phyloP scores from a whole-genome alignment of 2,329 filamentous ascomycete species.

The Chaetomiaceae sp. region DNA sequence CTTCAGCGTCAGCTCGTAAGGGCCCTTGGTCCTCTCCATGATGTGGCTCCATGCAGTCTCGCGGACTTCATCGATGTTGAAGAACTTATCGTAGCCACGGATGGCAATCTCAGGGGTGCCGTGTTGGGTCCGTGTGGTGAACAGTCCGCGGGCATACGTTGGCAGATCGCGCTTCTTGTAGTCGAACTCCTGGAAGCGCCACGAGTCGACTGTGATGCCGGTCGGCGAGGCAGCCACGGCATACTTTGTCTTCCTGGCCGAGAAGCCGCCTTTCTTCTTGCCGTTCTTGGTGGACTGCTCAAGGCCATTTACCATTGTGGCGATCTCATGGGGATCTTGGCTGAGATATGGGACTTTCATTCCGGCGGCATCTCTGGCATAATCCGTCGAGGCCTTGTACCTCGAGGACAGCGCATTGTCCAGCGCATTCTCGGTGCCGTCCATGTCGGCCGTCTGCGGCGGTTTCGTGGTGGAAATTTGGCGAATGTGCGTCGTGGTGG shows the following conservation, averaged over 20 bases:
- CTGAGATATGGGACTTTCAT: slow-evolving; percentile 53
- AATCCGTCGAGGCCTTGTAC: slow-evolving; percentile 24
- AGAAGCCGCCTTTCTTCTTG: slow-evolving; percentile 55
- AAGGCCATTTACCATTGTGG: slow-evolving; percentile 58
- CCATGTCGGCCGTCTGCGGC: slow-evolving; percentile 15
- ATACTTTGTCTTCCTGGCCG: slow-evolving; percentile 76
- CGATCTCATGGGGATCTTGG: slow-evolving; percentile 65
- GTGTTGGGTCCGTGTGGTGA: slow-evolving; percentile 67
- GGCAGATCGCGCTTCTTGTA: slow-evolving; percentile 85
- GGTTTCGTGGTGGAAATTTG: slow-evolving; percentile 7
- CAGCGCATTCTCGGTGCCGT: slow-evolving; percentile 7
- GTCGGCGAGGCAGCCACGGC: slow-evolving; percentile 55
- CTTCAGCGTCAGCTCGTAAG: slow-evolving; percentile 93
- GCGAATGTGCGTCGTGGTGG: slow-evolving; percentile 4
- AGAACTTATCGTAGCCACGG: slow-evolving; percentile 97
- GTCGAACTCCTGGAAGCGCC: slow-evolving; percentile 91
- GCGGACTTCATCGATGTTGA: slow-evolving; percentile 79
- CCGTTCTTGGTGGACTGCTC: slow-evolving; percentile 46
- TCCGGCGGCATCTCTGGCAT: slow-evolving; percentile 27
- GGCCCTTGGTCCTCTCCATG: slow-evolving; percentile 66
- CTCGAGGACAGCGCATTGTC: slow-evolving; percentile 12
- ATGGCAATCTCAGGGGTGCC: slow-evolving; percentile 71
- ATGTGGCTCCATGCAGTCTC: slow-evolving; percentile 82
- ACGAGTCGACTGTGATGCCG: slow-evolving; percentile 72
- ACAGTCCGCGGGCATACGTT: slow-evolving; percentile 88